Evolutionary conservation across 352 stramenopile genomes (phyloP).

Genomic region (Stramenopiles sp.): DNA sequence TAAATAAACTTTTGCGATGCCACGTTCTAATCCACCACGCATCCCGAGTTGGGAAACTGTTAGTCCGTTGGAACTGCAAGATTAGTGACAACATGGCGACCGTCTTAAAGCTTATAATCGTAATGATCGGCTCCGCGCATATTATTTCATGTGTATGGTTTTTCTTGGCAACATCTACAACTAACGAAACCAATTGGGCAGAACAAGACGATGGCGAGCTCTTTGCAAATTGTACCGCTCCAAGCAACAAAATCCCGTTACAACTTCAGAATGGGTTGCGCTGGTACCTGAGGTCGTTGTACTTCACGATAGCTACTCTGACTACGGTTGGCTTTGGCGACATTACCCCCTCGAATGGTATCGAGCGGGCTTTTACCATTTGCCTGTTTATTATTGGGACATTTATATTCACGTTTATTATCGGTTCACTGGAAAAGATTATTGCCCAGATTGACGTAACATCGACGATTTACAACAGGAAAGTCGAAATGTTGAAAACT

Average conservation of each 20-base stretch:
- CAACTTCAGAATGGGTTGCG: not conserved
- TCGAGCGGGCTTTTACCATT: conserved; percentile 30
- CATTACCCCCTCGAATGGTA: conserved; percentile 24
- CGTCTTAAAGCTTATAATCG: no score
- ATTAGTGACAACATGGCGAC: no score
- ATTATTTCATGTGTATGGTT: conserved; percentile 32
- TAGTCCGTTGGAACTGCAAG: no score
- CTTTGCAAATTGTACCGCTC: not conserved
- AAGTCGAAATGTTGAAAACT: conserved; percentile 25
- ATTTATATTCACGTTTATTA: conserved; percentile 30
- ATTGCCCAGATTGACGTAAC: conserved; percentile 34
- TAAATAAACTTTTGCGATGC: no score
- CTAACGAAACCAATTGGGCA: not conserved
- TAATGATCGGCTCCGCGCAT: no score
- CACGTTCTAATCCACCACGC: no score
- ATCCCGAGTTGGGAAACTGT: no score
- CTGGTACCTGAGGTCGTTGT: conserved; percentile 29
- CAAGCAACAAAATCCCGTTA: conserved; percentile 12
- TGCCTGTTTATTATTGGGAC: conserved; percentile 29
- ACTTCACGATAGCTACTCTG: conserved; percentile 32
- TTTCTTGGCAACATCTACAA: conserved; percentile 19
- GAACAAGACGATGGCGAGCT: conserved; percentile 7
- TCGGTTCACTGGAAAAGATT: conserved; percentile 33
- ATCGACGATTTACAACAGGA: conserved; percentile 29
- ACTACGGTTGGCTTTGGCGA: conserved; percentile 33